A percentile compares a stretch with the other conserved stretches of the same genome.
Conservation (phyloP, 306 rosid species). For the Comarum palustre region DNA sequence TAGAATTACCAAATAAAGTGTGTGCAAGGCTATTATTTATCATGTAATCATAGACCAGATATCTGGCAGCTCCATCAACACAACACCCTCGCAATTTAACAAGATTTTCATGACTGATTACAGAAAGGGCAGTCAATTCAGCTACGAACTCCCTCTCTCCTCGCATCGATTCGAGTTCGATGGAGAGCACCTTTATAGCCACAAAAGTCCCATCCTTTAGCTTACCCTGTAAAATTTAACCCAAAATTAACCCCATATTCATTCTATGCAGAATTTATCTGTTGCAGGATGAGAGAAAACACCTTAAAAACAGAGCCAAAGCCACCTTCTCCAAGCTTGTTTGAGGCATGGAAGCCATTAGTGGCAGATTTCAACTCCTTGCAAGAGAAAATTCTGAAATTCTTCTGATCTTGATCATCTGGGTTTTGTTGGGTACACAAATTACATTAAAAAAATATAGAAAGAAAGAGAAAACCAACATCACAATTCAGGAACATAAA, state of each 20-base stretch:
- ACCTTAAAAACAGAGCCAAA: constrained; percentile 87
- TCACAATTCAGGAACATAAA: too few relatives aligned
- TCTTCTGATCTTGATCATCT: constrained; percentile 40
- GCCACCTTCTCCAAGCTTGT: constrained; percentile 80
- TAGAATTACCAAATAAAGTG: constrained; percentile 54
- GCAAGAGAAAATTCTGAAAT: constrained; percentile 56
- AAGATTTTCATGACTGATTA: constrained; percentile 70
- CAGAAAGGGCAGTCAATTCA: constrained; percentile 70
- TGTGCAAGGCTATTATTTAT: constrained; percentile 71
- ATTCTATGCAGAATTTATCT: neutral
- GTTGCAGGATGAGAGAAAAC: neutral
- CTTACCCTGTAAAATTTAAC: constrained; percentile 57
- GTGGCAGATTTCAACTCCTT: constrained; percentile 72
- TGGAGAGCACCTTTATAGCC: constrained; percentile 72
- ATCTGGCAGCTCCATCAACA: constrained; percentile 73
- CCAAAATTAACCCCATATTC: constrained; percentile 2
- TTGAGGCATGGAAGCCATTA: constrained; percentile 40
- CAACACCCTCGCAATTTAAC: constrained; percentile 72
- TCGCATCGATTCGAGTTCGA: constrained; percentile 75
- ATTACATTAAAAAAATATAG: neutral
- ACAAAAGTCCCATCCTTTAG: constrained; percentile 58
- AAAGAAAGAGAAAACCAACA: neutral
- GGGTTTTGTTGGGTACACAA: constrained; percentile 8
- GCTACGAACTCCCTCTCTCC: constrained; percentile 85
- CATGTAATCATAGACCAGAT: constrained; percentile 84